A percentile compares a stretch with the other conserved stretches of the same genome.
These are phyloP conservation scores for Cucurbita pepo DNA, from an alignment of 306 rosid genomes.

Conservation along the genomic window DNA sequence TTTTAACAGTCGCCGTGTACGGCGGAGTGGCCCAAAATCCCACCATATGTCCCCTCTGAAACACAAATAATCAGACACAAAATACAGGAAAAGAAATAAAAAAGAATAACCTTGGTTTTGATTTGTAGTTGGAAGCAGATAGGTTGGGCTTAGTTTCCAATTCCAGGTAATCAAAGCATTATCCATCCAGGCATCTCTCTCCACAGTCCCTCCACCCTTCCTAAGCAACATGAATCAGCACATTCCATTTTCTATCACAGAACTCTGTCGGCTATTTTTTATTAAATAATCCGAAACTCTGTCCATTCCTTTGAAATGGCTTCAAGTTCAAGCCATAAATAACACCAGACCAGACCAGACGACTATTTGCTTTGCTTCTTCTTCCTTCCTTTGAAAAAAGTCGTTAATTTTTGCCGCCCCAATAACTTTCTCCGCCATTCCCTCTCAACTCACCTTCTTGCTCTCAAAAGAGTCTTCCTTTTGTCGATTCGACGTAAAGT, in stretches of 20 bases:
- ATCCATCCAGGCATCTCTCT: neutral
- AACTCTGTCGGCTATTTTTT: neutral
- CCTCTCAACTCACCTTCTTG: neutral
- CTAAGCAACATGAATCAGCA: neutral
- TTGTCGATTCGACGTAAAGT: neutral
- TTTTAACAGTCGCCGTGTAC: neutral
- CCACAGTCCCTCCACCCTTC: neutral
- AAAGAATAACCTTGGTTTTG: neutral
- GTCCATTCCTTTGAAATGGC: neutral
- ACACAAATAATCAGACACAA: neutral
- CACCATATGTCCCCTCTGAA: neutral
- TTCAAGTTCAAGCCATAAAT: neutral
- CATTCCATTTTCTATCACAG: neutral
- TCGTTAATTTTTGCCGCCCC: slow-evolving; percentile 37
- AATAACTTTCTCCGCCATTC: neutral
- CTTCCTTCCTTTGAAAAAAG: slow-evolving; percentile 30
- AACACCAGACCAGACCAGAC: neutral
- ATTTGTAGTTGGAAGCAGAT: neutral
- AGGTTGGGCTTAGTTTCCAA: neutral
- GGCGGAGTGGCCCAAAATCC: slow-evolving; percentile 5
- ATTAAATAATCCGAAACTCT: neutral
- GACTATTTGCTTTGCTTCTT: neutral
- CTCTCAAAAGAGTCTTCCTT: neutral
- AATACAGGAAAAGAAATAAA: neutral
- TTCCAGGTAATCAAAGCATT: neutral